These are phyloP conservation scores for Coemansia sp. DNA, from an alignment of 192 early-diverging fungal species.

Conservation along the genomic window DNA sequence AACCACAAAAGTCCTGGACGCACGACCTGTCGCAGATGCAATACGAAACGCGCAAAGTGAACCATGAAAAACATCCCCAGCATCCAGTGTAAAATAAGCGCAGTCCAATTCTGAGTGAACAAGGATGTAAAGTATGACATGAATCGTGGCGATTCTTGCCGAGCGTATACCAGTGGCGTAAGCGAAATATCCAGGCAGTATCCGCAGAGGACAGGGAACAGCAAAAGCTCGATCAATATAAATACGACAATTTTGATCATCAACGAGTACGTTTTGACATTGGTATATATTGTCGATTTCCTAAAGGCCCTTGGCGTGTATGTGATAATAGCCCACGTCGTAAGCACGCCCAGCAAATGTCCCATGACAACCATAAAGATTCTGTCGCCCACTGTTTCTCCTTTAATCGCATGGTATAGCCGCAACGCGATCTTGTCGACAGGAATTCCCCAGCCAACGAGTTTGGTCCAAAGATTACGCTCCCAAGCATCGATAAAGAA, in stretches of 20 bases:
- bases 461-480: conserved; percentile 29
- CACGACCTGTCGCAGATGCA: conserved; percentile 76
- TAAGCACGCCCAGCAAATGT: conserved; percentile 47
- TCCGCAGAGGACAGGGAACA: conserved; percentile 89
- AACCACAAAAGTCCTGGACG: conserved; percentile 98
- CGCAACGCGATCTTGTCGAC: conserved; percentile 56
- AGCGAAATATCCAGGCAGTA: conserved; percentile 82
- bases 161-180: conserved; percentile 68
- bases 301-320: conserved; percentile 28
- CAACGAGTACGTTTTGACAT: conserved; percentile 36
- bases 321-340: conserved; percentile 57
- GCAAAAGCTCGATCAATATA: conserved; percentile 79
- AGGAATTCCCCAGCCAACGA: conserved; percentile 53
- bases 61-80: conserved; percentile 93
- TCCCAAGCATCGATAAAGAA: conserved; percentile 15
- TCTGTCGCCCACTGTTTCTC: conserved; percentile 40
- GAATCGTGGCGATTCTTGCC: conserved; percentile 62
- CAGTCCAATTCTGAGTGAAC: conserved; percentile 6
- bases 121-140: conserved; percentile 52
- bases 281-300: conserved; percentile 20
- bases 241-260: conserved; percentile 78
- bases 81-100: conserved; percentile 84
- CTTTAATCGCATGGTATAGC: conserved; percentile 22
- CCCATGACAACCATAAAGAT: conserved; percentile 45
- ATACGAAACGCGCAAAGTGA: conserved; percentile 85